Evolutionary conservation across 495 filamentous ascomycete genomes (phyloP).

Genomic region (Apodospora peruviana): DNA sequence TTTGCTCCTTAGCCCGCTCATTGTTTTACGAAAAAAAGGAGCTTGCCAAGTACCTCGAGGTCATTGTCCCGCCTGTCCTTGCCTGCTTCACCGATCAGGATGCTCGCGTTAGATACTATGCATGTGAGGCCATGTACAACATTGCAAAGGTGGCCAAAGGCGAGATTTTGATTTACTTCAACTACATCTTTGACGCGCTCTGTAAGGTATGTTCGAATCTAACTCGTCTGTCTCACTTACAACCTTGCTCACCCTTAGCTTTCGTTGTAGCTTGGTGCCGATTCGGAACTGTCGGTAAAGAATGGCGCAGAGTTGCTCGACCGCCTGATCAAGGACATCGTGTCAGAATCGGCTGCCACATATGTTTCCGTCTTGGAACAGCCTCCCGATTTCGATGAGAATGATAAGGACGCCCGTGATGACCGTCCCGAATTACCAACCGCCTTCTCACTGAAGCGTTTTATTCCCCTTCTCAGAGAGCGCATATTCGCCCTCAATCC

Average conservation of each 20-base stretch:
- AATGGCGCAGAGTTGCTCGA: conserved; percentile 97
- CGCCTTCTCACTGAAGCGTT: conserved; percentile 85
- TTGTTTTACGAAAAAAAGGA: conserved; percentile 42
- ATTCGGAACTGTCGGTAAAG: conserved; percentile 94
- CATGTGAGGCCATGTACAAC: conserved; percentile 99
- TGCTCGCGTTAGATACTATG: conserved; percentile 96
- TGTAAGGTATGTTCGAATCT: conserved; percentile 65
- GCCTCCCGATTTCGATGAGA: conserved; percentile 37
- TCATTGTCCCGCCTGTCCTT: conserved; percentile 95
- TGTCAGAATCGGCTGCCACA: conserved; percentile 90
- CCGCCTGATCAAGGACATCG: conserved; percentile 95
- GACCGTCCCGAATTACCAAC: conserved; percentile 61
- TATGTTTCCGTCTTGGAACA: conserved; percentile 86
- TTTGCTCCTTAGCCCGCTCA: neutral
- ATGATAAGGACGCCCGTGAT: conserved; percentile 46
- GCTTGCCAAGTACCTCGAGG: conserved; percentile 81
- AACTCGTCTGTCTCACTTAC: conserved; percentile 1
- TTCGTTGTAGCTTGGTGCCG: conserved; percentile 72
- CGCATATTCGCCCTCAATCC: conserved; percentile 90
- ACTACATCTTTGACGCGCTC: conserved; percentile 94
- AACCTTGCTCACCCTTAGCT: conserved; percentile 1
- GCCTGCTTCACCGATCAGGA: conserved; percentile 98
- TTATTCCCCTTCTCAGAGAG: conserved; percentile 90
- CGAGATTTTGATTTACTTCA: conserved; percentile 93
- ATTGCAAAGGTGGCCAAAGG: conserved; percentile 99